phyloP scores from a whole-genome alignment of 805 yeast genomes.

The Metschnikowia dekortorum region DNA sequence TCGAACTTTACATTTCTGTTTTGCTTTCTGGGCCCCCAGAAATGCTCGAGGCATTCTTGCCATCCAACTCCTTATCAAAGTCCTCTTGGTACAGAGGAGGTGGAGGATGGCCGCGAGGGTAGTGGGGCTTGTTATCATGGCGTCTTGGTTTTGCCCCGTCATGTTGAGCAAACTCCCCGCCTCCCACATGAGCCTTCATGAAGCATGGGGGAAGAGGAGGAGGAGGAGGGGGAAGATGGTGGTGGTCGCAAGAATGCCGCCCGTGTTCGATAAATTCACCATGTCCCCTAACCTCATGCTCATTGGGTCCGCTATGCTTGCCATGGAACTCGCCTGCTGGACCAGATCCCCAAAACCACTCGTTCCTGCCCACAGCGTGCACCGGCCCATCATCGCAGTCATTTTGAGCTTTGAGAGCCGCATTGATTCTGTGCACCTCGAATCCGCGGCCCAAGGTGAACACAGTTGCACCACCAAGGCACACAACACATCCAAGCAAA shows the following conservation, averaged over 20 bases:
- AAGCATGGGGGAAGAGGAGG: background rate
- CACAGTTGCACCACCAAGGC: constrained; percentile 12
- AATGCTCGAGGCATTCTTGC: background rate
- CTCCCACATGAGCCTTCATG: background rate
- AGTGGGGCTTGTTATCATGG: background rate
- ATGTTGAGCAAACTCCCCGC: background rate
- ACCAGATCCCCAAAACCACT: background rate
- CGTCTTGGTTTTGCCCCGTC: background rate
- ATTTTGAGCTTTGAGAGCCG: background rate
- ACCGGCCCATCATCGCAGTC: background rate
- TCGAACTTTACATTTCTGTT: background rate
- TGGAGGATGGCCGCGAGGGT: background rate
- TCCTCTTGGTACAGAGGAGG: background rate
- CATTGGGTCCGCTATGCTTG: no score
- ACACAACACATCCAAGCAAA: constrained; percentile 8
- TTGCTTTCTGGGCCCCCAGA: background rate
- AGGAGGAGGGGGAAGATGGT: background rate
- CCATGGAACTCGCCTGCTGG: background rate
- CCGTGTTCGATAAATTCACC: background rate
- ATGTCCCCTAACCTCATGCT: background rate
- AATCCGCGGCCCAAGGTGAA: constrained; percentile 17
- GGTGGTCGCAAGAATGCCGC: background rate
- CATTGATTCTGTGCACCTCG: constrained; percentile 8
- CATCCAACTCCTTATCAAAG: background rate
- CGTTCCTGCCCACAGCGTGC: background rate